Evolutionary conservation across 1,284 basidiomycete species (phyloP).

Genomic region (Afroboletus lepidellus): DNA sequence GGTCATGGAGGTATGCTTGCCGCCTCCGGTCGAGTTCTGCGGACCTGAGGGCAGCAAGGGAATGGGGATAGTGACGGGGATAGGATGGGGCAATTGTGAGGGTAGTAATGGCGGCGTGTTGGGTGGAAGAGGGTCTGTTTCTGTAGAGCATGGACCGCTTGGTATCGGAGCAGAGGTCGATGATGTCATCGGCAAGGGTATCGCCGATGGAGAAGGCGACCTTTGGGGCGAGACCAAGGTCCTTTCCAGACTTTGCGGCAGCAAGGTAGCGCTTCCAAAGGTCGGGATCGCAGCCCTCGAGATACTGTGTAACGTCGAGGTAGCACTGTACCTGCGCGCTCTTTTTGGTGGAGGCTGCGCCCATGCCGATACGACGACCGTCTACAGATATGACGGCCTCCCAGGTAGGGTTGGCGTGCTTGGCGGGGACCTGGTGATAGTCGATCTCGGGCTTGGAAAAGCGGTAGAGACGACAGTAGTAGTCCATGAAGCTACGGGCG

Average conservation of each 20-base stretch:
- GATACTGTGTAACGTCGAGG: constrained; percentile 85
- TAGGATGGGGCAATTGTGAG: constrained; percentile 9
- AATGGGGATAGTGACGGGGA: constrained; percentile 18
- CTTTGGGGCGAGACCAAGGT: constrained; percentile 69
- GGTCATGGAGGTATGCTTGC: constrained; percentile 63
- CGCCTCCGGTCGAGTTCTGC: constrained; percentile 53
- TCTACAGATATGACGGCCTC: constrained; percentile 83
- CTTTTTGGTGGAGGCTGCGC: constrained; percentile 74
- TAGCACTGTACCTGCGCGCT: constrained; percentile 73
- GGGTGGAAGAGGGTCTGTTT: constrained; percentile 40
- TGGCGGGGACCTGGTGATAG: constrained; percentile 40
- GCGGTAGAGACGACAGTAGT: constrained; percentile 82
- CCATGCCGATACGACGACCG: constrained; percentile 80
- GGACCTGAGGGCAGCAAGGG: constrained; percentile 51
- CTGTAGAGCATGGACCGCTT: constrained; percentile 51
- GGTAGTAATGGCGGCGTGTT: not conserved
- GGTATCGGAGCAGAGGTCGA: constrained; percentile 71
- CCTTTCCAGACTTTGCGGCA: constrained; percentile 61
- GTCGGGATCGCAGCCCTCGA: constrained; percentile 78
- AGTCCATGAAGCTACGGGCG: constrained; percentile 92
- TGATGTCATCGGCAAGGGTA: constrained; percentile 70
- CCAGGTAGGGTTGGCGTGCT: constrained; percentile 49
- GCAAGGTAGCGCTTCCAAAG: constrained; percentile 77
- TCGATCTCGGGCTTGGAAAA: constrained; percentile 83
- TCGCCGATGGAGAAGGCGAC: constrained; percentile 73